Conservation (phyloP, 2,329 filamentous ascomycete species). For the Clonostachys solani region DNA sequence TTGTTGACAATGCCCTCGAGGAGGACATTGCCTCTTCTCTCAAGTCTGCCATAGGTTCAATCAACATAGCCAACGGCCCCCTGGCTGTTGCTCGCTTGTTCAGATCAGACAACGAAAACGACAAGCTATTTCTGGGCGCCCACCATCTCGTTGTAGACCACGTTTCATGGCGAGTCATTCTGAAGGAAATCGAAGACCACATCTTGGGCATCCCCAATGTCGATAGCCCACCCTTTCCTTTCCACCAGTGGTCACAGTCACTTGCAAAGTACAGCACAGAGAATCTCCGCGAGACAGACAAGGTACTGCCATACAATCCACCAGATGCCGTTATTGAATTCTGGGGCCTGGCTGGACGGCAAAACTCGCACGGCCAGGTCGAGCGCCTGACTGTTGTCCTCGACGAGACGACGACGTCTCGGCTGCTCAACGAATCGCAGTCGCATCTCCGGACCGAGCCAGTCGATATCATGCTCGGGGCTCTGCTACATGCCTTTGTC, state of each 20-base stretch:
- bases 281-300: no score
- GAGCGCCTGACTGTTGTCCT: constrained; percentile 8
- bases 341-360: constrained; percentile 12
- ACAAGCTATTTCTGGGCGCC: constrained; percentile 23
- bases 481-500: constrained; percentile 17
- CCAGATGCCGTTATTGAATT: constrained; percentile 11
- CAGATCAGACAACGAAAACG: no score
- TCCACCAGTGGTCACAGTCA: constrained; percentile 26
- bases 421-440: constrained; percentile 11
- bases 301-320: constrained; percentile 4
- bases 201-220: constrained; percentile 14
- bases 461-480: constrained; percentile 25
- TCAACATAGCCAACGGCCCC: no score
- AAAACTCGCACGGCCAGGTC: constrained; percentile 13
- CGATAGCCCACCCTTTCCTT: constrained; percentile 10
- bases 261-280: no score
- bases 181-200: constrained; percentile 34
- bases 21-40: no score
- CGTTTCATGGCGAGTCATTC: constrained; percentile 39
- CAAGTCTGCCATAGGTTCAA: no score
- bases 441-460: constrained; percentile 20
- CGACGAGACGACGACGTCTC: constrained; percentile 5
- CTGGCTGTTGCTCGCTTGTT: no score
- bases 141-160: constrained; percentile 37
- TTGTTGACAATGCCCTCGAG: no score